These are phyloP conservation scores for Rutstroemia sp. DNA, from an alignment of 2,329 filamentous ascomycete species.

Conservation along the genomic window DNA sequence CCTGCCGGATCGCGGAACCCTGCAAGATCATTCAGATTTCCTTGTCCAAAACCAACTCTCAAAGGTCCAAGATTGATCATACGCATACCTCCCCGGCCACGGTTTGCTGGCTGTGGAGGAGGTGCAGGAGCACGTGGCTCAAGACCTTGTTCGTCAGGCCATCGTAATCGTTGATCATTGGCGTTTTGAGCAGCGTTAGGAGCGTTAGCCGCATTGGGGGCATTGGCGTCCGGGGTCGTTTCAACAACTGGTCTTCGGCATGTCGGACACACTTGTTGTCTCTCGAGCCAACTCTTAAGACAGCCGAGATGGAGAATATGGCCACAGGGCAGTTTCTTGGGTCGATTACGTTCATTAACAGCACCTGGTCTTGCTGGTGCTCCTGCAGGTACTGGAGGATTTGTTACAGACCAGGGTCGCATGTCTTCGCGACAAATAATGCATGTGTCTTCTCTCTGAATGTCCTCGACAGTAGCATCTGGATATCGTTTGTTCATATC, in stretches of 20 bases:
- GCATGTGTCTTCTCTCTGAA: constrained; percentile 82
- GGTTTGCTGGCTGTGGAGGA: constrained; percentile 26
- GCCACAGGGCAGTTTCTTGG: constrained; percentile 94
- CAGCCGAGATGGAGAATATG: constrained; percentile 94
- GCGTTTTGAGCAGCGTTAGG: constrained; percentile 16
- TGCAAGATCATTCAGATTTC: constrained; percentile 59
- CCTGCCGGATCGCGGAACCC: constrained; percentile 45
- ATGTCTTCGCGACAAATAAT: constrained; percentile 98
- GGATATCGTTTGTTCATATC: constrained; percentile 90
- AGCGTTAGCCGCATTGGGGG: no score
- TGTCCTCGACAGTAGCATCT: constrained; percentile 82
- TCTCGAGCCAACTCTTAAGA: constrained; percentile 92
- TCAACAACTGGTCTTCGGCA: constrained; percentile 76
- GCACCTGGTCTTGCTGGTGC: constrained; percentile 24
- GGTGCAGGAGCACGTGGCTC: constrained; percentile 22
- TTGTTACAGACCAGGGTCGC: constrained; percentile 60
- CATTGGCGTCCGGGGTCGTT: constrained; percentile 28
- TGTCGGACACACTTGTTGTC: constrained; percentile 94
- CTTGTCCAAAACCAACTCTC: constrained; percentile 61
- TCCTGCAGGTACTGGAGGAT: constrained; percentile 36
- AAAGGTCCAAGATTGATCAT: constrained; percentile 70
- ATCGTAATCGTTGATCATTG: constrained; percentile 24
- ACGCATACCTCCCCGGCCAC: constrained; percentile 38
- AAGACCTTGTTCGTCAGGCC: constrained; percentile 13
- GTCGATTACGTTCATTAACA: constrained; percentile 75